Evolutionary conservation across 768 basidiomycete genomes (phyloP), one percentile per base, ranked within the genome.

Genomic region (Lepiota brunneoincarnata): DNA sequence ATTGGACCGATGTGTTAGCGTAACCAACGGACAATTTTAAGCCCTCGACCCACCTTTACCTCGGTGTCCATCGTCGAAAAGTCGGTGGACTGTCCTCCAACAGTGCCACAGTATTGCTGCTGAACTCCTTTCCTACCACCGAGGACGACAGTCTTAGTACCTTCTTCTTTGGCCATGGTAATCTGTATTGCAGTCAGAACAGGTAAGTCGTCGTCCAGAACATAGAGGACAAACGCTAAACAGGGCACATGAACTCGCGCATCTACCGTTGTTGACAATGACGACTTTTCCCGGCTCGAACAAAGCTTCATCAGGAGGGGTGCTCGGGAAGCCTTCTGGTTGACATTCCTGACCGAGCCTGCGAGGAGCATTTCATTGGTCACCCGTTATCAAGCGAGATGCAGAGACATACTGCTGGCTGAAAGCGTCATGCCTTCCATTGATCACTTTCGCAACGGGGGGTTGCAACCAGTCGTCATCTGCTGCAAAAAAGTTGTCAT

Each of bases 81-180:
- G 64, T 81, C 78, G 4, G 80, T 79, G 1, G 80, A 82, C 65
- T 86, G 80, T 0, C 83, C 84, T 15, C 82, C 83, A 45, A 85
- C 82, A 44, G 75, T 79, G 12, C 84, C 84, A 59, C 80, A 82
- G 59, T 82, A 85, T 60, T 83, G 74, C 62, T 84, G 83, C 44
- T 66, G 64, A 2, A 77, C 72, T 34, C 69, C 73, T 18, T 72
- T 66, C 61, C 77, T 76, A 38, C 82, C 83, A 15, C 81, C 82
- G 18, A 83, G 57, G 2, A 85, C 81, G 11, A 81, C 79, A 4
- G 78, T 82, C 60, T 73, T 80, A 15, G 74, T 71, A 21, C 80
- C 80, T 64, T 84, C 80, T 34, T 76, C 65, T 63, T 84, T 84
- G 12, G 75, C 66, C 82, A 86, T 83, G 18, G 82, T 80, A 51